Conservation (phyloP, 208 protist species). For the Angomonas desouzai region DNA sequence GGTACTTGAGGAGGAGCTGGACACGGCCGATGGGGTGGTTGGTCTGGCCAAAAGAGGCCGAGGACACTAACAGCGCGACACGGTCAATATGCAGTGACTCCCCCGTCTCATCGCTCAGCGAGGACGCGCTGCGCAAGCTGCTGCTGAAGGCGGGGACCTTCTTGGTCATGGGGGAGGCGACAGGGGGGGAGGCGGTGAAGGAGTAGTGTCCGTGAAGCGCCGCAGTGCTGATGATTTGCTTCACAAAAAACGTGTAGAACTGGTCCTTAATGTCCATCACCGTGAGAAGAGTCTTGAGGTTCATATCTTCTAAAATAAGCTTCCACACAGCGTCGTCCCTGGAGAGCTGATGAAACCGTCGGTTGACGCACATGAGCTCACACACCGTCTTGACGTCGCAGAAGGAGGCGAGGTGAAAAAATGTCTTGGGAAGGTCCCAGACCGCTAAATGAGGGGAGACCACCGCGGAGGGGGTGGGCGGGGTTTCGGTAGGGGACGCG, state of each 20-base stretch:
- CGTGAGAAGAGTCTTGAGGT: slow-evolving; percentile 43
- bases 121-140: slow-evolving; percentile 11
- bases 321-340: slow-evolving; percentile 50
- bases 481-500: too few species aligned
- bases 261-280: slow-evolving; percentile 18
- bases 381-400: slow-evolving; percentile 36
- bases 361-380: slow-evolving; percentile 36
- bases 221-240: slow-evolving; percentile 58
- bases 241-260: slow-evolving; percentile 66
- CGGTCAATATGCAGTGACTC: slow-evolving; percentile 33
- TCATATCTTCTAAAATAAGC: slow-evolving; percentile 30
- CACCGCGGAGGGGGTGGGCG: too few species aligned
- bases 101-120: slow-evolving; percentile 14
- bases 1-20: slow-evolving; percentile 60
- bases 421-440: slow-evolving; percentile 9
- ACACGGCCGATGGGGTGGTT: slow-evolving; percentile 59
- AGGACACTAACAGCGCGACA: slow-evolving; percentile 42
- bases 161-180: slow-evolving; percentile 4
- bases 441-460: background rate
- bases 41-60: slow-evolving; percentile 54
- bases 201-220: slow-evolving; percentile 70
- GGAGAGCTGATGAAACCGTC: slow-evolving; percentile 25
- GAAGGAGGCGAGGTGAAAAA: slow-evolving; percentile 32
- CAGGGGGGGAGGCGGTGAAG: slow-evolving; percentile 19
- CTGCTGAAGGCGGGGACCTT: slow-evolving; percentile 12